A percentile compares a stretch with the other conserved stretches of the same genome.
Evolutionary conservation across 768 basidiomycete species (phyloP).

Genomic region (Lepiota brunneoincarnata): DNA sequence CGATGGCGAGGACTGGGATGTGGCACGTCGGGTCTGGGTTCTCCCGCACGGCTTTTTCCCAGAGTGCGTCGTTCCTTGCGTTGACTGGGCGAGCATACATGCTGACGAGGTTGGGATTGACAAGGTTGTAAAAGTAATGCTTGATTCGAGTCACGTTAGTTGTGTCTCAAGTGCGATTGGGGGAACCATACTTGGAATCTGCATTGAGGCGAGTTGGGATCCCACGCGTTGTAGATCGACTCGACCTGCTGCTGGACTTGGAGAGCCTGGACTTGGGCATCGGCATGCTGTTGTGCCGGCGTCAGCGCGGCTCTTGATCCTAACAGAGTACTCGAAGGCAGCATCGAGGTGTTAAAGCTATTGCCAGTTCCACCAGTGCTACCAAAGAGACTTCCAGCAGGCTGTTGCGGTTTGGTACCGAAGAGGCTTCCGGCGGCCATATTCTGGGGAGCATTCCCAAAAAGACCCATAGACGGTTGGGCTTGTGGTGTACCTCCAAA

Average conservation of each 20-base stretch:
- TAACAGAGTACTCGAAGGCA: conserved; percentile 31
- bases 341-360: conserved; percentile 27
- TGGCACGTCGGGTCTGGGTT: conserved; percentile 83
- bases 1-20: conserved; percentile 66
- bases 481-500: too few relatives aligned
- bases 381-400: conserved; percentile 16
- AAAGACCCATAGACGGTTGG: conserved; percentile 8
- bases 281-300: conserved; percentile 46
- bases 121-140: conserved; percentile 85
- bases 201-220: conserved; percentile 62
- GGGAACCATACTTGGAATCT: conserved; percentile 67
- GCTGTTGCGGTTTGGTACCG: conserved; percentile 24
- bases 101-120: conserved; percentile 63
- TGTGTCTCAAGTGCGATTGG: not conserved
- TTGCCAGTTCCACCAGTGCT: conserved; percentile 22
- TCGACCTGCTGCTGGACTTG: conserved; percentile 60
- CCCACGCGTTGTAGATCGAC: conserved; percentile 67
- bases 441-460: conserved; percentile 19
- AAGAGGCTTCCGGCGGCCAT: conserved; percentile 7
- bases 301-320: conserved; percentile 35
- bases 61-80: conserved; percentile 65
- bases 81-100: conserved; percentile 72
- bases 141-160: conserved; percentile 22
- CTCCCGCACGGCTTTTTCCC: conserved; percentile 77
- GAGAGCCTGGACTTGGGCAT: conserved; percentile 57